Base-by-base conservation (phyloP, 208 protist species). In the Leishmania amazonensis region DNA sequence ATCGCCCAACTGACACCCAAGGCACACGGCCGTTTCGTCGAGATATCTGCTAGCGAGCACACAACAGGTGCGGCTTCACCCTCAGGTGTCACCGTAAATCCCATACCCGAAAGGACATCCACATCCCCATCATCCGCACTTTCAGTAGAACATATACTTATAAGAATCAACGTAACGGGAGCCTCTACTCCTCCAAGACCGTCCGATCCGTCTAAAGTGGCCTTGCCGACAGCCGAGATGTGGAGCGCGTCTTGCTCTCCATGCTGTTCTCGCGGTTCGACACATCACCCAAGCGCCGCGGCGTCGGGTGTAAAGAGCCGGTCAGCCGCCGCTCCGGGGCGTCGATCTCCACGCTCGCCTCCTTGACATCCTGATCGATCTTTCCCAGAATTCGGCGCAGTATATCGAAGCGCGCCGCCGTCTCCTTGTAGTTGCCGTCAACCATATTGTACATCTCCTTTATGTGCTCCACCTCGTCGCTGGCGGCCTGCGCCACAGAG, bases 331-430 rank as follows among this genome's bases (percentile, higher is more conserved):
- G 78, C 28, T 81, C 76, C 73, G 79, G 71, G 38, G 62, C 70
- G 35, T 88, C 87, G 19, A 88, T 76, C 72, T 89, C 81, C 28
- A 77, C 80, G 6, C 51, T 85, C 40, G 88, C 88, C 76, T 86
- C 58, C 88, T 91, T 91, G 75, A 91, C 85, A 49, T 91, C 88
- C 62, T 89, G 71, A 70, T 91, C 88, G 75, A 91, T 89, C 83
- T 89, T 89, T 49, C 85, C 83, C 11, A 91, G 84, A 40, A 91
- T 81, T 24, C 76, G 67, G 3, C 85, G 83, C 82, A 93, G 80
- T 53, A 87, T 68, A 47, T 88, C 65, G 21, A 87, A 89, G 35
- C 88, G 81, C 31, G 84, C 60, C 31, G 76, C 81, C 38, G 77
- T 83, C 77, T 90, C 88, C 5, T 84, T 75, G 5, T 89, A 87